phyloP scores from a whole-genome alignment of 1,284 basidiomycete species.

The Schizophyllum commune region DNA sequence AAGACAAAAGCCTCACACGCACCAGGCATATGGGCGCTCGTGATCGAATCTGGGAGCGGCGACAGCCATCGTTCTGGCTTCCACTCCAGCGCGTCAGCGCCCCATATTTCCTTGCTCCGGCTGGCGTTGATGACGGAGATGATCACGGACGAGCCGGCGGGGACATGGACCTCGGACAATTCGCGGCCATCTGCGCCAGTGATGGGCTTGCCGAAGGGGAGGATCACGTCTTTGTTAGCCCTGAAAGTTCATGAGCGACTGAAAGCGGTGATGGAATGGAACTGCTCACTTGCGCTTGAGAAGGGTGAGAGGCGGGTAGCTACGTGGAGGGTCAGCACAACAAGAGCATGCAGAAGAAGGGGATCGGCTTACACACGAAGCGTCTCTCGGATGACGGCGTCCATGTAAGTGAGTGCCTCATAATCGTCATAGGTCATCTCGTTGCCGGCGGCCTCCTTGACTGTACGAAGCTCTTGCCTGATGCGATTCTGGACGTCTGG shows the following conservation, averaged over 20 bases:
- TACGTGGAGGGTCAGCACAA: no score
- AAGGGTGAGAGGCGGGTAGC: constrained; percentile 7
- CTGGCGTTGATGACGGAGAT: constrained; percentile 11
- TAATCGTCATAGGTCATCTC: constrained; percentile 28
- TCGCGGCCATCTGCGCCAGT: constrained; percentile 3
- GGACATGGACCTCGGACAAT: constrained; percentile 5
- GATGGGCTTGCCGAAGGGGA: constrained; percentile 4
- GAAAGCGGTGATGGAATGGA: no score
- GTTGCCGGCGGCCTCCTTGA: constrained; percentile 13
- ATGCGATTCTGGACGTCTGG: constrained; percentile 27
- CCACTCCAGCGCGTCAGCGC: constrained; percentile 12
- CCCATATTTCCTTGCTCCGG: constrained; percentile 13
- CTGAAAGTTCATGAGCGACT: no score
- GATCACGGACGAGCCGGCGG: constrained; percentile 5
- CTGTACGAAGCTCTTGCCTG: constrained; percentile 24
- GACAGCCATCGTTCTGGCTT: constrained; percentile 16
- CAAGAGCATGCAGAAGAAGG: not conserved
- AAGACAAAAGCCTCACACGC: no score
- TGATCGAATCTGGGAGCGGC: constrained; percentile 9
- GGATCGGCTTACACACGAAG: constrained; percentile 20
- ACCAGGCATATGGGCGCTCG: constrained; percentile 8
- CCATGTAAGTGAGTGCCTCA: constrained; percentile 27
- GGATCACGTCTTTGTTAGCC: constrained; percentile 2
- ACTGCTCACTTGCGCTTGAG: not conserved
- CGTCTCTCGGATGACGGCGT: constrained; percentile 32